Evolutionary conservation across 2,329 filamentous ascomycete genomes (phyloP), one percentile per base, ranked within the genome.

Genomic region (Chlorencoelia australis): DNA sequence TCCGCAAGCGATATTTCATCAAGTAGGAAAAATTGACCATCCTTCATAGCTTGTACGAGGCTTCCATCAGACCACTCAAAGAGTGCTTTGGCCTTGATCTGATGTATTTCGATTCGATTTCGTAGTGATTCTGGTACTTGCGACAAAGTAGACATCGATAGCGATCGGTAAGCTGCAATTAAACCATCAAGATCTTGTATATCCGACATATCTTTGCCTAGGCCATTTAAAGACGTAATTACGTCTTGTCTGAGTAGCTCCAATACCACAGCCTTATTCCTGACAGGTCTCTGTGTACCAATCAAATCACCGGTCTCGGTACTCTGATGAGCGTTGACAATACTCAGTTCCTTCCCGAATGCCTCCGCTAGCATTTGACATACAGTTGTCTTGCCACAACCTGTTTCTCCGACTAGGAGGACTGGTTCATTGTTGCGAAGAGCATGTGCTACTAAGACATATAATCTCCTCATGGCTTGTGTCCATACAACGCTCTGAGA

Each of bases 1-100:
- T 98, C 93, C 0, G 91, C 91, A 5, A 99, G 72, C 5, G 93
- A 98, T 21, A 99, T 96, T 56, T 99, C 93, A 50, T 98, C 91
- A 0, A 99, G 76, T 15, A 99, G 69, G 61, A 98, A 99, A 54
- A 86, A 87, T 47, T 87, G 75, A 0, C 88, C 91, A 15, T 74
- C 71, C 56, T 82, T 85, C 89, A 99, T 95, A 1, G 93, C 85
- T 47, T 91, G 79, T 1, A 98, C 86, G 2, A 99, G 71, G 54
- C 83, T 93, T 38, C 91, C 91, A 54, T 98, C 91, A 1, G 77
- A 80, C 91, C 91, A 99, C 61, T 96, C 88, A 39, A 99, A 99
- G 1, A 98, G 65, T 3, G 88, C 83, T 47, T 87, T 87, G 52
- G 75, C 77, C 49, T 85, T 81, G 10, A 71, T 68, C 30, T 71